These are phyloP conservation scores for Malus asiatica DNA, from an alignment of 306 rosid genomes.

Conservation along the genomic window DNA sequence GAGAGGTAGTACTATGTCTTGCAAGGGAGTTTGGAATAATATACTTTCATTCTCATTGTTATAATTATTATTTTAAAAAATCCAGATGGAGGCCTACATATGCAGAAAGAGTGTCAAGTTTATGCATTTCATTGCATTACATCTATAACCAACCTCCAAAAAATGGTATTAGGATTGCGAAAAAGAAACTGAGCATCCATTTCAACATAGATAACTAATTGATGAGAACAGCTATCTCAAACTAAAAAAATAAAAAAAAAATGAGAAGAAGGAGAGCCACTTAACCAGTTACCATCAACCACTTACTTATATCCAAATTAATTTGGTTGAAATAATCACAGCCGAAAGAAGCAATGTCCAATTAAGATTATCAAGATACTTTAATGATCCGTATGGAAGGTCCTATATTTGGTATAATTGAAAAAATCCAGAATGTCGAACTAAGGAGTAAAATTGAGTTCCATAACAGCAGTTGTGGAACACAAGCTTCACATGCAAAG, in stretches of 20 bases:
- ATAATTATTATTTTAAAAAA: background rate
- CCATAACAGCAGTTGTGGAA: slow-evolving; percentile 29
- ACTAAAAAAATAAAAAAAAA: background rate
- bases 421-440: slow-evolving; percentile 22
- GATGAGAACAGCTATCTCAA: background rate
- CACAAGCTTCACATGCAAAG: slow-evolving; percentile 54
- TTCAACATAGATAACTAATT: background rate
- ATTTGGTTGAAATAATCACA: background rate
- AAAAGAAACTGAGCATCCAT: background rate
- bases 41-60: background rate
- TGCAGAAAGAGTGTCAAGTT: background rate
- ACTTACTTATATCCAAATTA: background rate
- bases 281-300: background rate
- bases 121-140: background rate
- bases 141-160: background rate
- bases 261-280: background rate
- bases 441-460: slow-evolving; percentile 26
- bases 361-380: background rate
- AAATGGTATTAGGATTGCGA: background rate
- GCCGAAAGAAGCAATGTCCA: background rate
- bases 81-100: background rate
- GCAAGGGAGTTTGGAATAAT: too few relatives aligned
- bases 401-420: slow-evolving; percentile 11
- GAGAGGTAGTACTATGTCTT: background rate
- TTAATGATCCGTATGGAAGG: background rate